Evolutionary conservation across 129 eudicot genomes (phyloP), one percentile per base, ranked within the genome.

Genomic region (Lactuca saligna): DNA sequence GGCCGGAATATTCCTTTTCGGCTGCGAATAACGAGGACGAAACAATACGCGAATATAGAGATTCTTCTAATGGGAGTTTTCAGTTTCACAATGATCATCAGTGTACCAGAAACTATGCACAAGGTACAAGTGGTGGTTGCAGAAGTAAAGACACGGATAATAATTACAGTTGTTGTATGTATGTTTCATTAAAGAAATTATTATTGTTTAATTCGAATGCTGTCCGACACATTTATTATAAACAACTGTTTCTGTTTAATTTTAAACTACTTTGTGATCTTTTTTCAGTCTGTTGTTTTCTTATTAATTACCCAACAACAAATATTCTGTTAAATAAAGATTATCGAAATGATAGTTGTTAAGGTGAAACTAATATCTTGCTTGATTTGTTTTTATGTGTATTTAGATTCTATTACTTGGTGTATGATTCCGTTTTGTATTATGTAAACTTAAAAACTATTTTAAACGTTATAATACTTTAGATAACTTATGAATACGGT

Each of bases 181-280:
- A 32, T 69, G 51, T 32, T 61, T 61, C 64, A 12, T 39, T 69
- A 32, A 44, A 62, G 17, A 68, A 2, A 8, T 49, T 42, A 32
- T 63, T 69, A 14, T 54, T 76, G 75, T 69, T 69, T 39, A 76
- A 68, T 32, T 50, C 32, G 17, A 61, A 69, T 69, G 77, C 34
- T 64, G 54, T 56, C 75, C 80, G 80, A 76, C 75, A 76, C 25
- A 76, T 76, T 76, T 61, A 70, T 76, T 69, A 65, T 65, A 42
- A 44, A 74, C 16, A 14, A 55, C 57, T 76, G 71, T 53, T 69
- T 69, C 33, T 61, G 75, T 76, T 76, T 53, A 69, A 31, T 53
- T 63, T 9, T 55, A 49, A 56, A 69, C 59, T 31, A 54, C 3
- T 6, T 53, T 68, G 12, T 61, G 65, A 76, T 31, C 31, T 37